A percentile compares a stretch with the other conserved stretches of the same genome.
Conservation (phyloP, 2,329 filamentous ascomycete genomes). For the Cryphonectria radicalis region DNA sequence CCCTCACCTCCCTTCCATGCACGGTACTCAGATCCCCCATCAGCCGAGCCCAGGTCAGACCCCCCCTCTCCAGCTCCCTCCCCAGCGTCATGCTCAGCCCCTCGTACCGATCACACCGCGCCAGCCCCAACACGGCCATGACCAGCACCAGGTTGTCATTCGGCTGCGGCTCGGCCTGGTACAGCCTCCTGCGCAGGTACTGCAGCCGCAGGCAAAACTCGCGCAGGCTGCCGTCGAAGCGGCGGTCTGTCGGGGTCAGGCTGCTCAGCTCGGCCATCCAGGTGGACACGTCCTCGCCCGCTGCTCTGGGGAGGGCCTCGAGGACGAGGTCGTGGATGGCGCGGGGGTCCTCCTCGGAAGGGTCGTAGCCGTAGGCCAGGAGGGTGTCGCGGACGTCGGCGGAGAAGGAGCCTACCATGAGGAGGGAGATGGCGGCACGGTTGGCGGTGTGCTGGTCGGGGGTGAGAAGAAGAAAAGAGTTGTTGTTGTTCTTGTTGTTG, state of each 20-base stretch:
- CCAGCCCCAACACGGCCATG: constrained; percentile 28
- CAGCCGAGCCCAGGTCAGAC: constrained; percentile 24
- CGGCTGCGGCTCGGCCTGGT: constrained; percentile 28
- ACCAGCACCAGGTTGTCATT: constrained; percentile 30
- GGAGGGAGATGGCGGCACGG: constrained; percentile 26
- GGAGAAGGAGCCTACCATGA: constrained; percentile 27
- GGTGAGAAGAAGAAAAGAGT: not conserved
- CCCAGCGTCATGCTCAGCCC: constrained; percentile 25
- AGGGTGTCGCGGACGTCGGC: constrained; percentile 29
- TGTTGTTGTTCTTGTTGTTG: not conserved
- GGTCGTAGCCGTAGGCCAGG: constrained; percentile 26
- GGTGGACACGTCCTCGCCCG: constrained; percentile 22
- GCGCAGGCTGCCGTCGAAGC: constrained; percentile 26
- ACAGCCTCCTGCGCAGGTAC: constrained; percentile 26
- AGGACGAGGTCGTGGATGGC: constrained; percentile 25
- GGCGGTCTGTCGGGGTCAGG: constrained; percentile 24
- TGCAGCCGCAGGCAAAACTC: constrained; percentile 22
- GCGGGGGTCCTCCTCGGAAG: constrained; percentile 23
- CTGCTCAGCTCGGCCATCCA: constrained; percentile 27
- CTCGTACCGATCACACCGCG: constrained; percentile 24
- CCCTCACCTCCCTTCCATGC: constrained; percentile 25
- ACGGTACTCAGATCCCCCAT: constrained; percentile 27
- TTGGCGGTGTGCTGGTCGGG: constrained; percentile 23
- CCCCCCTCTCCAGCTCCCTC: constrained; percentile 27
- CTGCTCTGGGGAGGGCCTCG: constrained; percentile 23